Evolutionary conservation across 2,329 filamentous ascomycete genomes (phyloP), one percentile per base, ranked within the genome.

Genomic region (Ophiostoma angusticollis): DNA sequence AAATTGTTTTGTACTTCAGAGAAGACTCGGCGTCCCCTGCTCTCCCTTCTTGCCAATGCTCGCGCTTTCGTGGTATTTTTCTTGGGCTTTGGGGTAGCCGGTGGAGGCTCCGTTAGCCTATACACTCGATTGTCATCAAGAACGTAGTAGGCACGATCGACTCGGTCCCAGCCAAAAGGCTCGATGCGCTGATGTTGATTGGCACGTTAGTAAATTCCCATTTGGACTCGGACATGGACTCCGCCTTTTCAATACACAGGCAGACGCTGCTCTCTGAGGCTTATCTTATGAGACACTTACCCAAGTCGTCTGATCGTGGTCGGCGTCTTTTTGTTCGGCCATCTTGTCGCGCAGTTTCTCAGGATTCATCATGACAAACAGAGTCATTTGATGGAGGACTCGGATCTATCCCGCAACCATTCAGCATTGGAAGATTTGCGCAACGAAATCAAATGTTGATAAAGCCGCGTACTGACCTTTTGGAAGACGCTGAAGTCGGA

Each of bases 41-140:
- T 82, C 14, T 77, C 70, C 49, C 84, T 72, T 47, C 84, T 72
- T 47, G 66, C 68, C 46, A 65, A 70, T 41, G 69, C 74, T 58
- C 73, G 78, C 5, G 69, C 68, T 49, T 76, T 80, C 49, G 78
- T 78, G 19, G 70, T 73, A 51, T 77, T 83, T 49, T 69, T 74
- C 58, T 68, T 66, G 2, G 73, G 65, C 53, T 80, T 80, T 19
- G 69, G 58, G 12, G 72, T 59, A 6, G 75, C 70, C 2, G 73
- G 66, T 1, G 76, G 74, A 19, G 80, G 71, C 43, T 93, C 84
- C n/a, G 83, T 85, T 45, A 81, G 70, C 40, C 87, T 82, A 57
- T 98, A 98, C 30, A 98, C 67, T 45, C 91, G 75, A 51, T 95
- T 93, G 56, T 98, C 91, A 51, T 96, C 89, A 4, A 98, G 71